A percentile compares a stretch with the other conserved stretches of the same genome.
These are phyloP conservation scores for Pyrenochaeta sp. DNA, from an alignment of 2,329 filamentous ascomycete species.

Conservation along the genomic window DNA sequence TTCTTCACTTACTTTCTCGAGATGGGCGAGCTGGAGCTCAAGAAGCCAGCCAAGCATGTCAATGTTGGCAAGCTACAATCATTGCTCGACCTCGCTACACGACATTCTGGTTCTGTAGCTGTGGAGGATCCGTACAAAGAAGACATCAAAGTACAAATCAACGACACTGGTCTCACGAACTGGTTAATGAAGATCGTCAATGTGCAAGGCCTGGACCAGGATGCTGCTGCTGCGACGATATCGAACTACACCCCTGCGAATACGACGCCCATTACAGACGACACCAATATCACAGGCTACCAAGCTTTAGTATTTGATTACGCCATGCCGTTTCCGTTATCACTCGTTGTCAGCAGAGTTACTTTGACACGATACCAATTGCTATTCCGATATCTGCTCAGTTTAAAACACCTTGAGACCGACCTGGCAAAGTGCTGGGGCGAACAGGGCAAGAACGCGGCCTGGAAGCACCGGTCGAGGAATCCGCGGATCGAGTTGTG, in stretches of 20 bases:
- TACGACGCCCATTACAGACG: slow-evolving; percentile 67
- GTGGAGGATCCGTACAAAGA: slow-evolving; percentile 97
- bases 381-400: slow-evolving; percentile 92
- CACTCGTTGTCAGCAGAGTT: slow-evolving; percentile 92
- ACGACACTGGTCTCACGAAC: slow-evolving; percentile 90
- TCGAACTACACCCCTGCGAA: slow-evolving; percentile 77
- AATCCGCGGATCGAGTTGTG: slow-evolving; percentile 81
- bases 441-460: slow-evolving; percentile 80
- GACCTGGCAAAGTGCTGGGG: slow-evolving; percentile 89
- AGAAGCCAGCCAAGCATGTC: slow-evolving; percentile 86
- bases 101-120: slow-evolving; percentile 94
- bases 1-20: slow-evolving; percentile 99
- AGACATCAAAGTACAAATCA: slow-evolving; percentile 97
- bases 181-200: slow-evolving; percentile 96
- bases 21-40: slow-evolving; percentile 85
- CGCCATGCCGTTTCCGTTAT: slow-evolving; percentile 91
- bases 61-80: slow-evolving; percentile 95
- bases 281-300: slow-evolving; percentile 88
- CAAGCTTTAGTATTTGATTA: slow-evolving; percentile 95
- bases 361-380: slow-evolving; percentile 97
- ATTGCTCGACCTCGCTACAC: slow-evolving; percentile 90
- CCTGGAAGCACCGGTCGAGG: slow-evolving; percentile 83
- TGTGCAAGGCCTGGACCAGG: slow-evolving; percentile 93
- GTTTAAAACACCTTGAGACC: slow-evolving; percentile 86
- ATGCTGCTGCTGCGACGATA: slow-evolving; percentile 66